These are phyloP conservation scores for Syzygium malaccense DNA, from an alignment of 441 rosid species.

Conservation along the genomic window DNA sequence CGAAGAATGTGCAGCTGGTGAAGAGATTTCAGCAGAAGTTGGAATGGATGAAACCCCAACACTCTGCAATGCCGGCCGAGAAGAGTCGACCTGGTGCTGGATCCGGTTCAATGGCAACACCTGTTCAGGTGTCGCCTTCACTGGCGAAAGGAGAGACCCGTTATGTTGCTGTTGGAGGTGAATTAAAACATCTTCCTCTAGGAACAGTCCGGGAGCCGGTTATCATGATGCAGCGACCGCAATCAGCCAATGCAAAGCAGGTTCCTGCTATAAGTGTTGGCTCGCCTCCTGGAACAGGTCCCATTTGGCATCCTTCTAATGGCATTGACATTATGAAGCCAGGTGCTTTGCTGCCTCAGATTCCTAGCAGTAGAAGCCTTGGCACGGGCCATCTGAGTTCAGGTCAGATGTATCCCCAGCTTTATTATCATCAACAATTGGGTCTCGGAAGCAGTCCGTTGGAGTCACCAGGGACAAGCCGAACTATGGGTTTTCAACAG, in stretches of 20 bases:
- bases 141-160: slow-evolving; percentile 47
- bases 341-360: slow-evolving; percentile 44
- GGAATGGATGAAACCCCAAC: slow-evolving; percentile 71
- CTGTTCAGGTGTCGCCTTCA: slow-evolving; percentile 47
- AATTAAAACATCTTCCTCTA: slow-evolving; percentile 39
- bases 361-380: slow-evolving; percentile 41
- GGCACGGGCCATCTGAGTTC: slow-evolving; percentile 32
- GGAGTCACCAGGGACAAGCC: not conserved
- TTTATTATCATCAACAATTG: slow-evolving; percentile 38
- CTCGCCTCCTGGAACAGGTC: slow-evolving; percentile 46
- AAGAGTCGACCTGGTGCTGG: slow-evolving; percentile 54
- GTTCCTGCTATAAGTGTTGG: slow-evolving; percentile 38
- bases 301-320: slow-evolving; percentile 42
- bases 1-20: slow-evolving; percentile 45
- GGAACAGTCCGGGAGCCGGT: slow-evolving; percentile 55
- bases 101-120: slow-evolving; percentile 44
- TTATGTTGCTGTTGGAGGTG: slow-evolving; percentile 38
- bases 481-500: not conserved
- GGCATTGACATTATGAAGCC: slow-evolving; percentile 45
- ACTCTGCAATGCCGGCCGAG: slow-evolving; percentile 31
- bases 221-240: slow-evolving; percentile 64
- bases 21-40: slow-evolving; percentile 50
- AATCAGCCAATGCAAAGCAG: slow-evolving; percentile 46
- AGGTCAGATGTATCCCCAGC: slow-evolving; percentile 50
- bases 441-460: not conserved